Evolutionary conservation across 495 filamentous ascomycete genomes (phyloP).

Genomic region (Podospora sp.): DNA sequence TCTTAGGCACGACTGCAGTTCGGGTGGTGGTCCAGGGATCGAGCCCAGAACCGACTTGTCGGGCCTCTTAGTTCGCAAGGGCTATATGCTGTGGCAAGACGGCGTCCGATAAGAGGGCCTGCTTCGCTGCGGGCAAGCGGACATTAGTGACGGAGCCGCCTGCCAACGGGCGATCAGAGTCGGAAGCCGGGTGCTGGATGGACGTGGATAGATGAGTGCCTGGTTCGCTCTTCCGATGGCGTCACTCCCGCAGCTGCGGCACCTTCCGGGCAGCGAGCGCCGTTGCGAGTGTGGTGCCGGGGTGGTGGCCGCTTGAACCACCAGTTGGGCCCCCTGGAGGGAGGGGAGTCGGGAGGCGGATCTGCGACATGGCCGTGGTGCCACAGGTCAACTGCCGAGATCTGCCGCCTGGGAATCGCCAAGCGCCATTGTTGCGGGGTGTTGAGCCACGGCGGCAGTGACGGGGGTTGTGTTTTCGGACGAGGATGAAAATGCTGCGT

Average conservation of each 20-base stretch:
- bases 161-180: background rate
- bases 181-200: background rate
- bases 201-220: background rate
- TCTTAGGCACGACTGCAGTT: conserved; percentile 13
- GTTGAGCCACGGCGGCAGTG: background rate
- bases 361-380: conserved; percentile 24
- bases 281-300: background rate
- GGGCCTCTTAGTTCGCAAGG: conserved; percentile 7
- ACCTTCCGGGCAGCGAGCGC: background rate
- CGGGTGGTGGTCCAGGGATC: background rate
- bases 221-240: background rate
- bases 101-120: background rate
- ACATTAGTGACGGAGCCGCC: background rate
- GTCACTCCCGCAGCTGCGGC: background rate
- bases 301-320: background rate
- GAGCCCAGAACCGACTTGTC: conserved; percentile 10
- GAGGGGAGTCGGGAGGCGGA: background rate
- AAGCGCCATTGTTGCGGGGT: conserved; percentile 1
- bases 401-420: conserved; percentile 14
- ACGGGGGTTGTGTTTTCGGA: background rate
- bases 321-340: background rate
- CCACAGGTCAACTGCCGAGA: conserved; percentile 29
- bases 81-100: background rate
- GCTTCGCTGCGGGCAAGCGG: background rate
- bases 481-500: background rate